Conservation (phyloP, 441 rosid genomes). For the Populus tomentosa region DNA sequence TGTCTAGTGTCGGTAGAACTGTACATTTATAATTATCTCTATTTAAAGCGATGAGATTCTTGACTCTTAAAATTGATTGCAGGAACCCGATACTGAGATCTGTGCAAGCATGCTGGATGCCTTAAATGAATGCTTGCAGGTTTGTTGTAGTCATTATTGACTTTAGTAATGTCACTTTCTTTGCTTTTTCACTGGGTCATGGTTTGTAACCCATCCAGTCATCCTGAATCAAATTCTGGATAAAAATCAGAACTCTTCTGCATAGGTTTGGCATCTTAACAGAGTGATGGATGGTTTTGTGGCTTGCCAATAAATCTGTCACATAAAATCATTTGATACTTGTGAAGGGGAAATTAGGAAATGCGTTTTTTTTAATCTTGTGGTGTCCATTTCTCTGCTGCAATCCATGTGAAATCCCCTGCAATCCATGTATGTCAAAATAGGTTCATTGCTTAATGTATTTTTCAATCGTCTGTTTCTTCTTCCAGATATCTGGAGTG, state of each 20-base stretch:
- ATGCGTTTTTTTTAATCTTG: not conserved
- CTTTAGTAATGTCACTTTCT: not conserved
- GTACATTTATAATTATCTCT: not conserved
- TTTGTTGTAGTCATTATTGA: conserved; percentile 22
- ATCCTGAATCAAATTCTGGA: not conserved
- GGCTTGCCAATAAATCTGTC: too few relatives aligned
- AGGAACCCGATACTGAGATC: conserved; percentile 99
- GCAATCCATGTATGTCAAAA: too few relatives aligned
- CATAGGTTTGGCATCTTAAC: too few relatives aligned
- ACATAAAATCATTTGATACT: too few relatives aligned
- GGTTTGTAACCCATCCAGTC: not conserved
- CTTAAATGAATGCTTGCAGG: conserved; percentile 95
- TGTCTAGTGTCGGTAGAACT: conserved; percentile 6
- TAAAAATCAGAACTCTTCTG: not conserved
- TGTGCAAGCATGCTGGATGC: conserved; percentile 96
- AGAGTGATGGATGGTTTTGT: too few relatives aligned
- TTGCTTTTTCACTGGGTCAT: not conserved
- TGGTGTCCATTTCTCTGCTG: not conserved
- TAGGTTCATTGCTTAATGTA: not conserved
- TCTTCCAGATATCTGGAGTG: conserved; percentile 70
- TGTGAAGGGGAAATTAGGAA: not conserved
- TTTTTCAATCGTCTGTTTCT: conserved; percentile 19
- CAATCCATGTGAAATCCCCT: not conserved
- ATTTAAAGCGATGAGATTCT: conserved; percentile 2
- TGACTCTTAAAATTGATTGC: conserved; percentile 27